phyloP scores from a whole-genome alignment of 169 alveolate species.

The Babesia bovis region DNA sequence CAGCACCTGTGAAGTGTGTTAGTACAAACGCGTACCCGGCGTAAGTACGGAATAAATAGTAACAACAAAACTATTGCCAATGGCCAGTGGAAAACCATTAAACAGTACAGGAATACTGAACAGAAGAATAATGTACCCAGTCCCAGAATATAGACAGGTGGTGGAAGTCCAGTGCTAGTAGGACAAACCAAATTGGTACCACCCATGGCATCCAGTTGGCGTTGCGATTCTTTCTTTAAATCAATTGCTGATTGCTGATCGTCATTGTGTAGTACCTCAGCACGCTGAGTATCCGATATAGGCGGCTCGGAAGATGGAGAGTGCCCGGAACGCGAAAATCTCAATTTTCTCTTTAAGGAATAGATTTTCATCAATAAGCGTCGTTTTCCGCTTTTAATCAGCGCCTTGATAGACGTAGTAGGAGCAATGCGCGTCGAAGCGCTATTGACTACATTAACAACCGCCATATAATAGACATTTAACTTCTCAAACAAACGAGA shows the following conservation, averaged over 20 bases:
- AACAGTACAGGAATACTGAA: conserved; percentile 21
- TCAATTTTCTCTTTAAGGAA: not conserved
- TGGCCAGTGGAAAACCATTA: conserved; percentile 60
- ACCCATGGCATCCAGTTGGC: conserved; percentile 30
- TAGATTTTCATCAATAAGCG: not conserved
- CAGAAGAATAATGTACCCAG: conserved; percentile 28
- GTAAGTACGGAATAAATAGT: conserved; percentile 8
- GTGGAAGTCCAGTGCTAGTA: conserved; percentile 39
- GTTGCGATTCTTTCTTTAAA: not conserved
- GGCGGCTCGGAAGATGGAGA: not conserved
- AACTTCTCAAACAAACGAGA: not conserved
- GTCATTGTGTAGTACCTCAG: not conserved
- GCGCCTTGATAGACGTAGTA: not conserved
- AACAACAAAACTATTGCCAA: conserved; percentile 35
- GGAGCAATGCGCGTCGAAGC: not conserved
- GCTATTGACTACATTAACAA: not conserved
- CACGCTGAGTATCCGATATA: not conserved
- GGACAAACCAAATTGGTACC: conserved; percentile 16
- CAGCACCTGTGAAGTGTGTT: conserved; percentile 6
- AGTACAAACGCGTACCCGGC: conserved; percentile 26
- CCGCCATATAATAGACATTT: not conserved
- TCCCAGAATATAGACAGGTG: conserved; percentile 12
- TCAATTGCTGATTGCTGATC: not conserved
- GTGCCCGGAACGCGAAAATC: not conserved
- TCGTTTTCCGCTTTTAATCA: not conserved